These are phyloP conservation scores for Pichia sp. DNA, from an alignment of 1,139 yeast species.

Conservation along the genomic window DNA sequence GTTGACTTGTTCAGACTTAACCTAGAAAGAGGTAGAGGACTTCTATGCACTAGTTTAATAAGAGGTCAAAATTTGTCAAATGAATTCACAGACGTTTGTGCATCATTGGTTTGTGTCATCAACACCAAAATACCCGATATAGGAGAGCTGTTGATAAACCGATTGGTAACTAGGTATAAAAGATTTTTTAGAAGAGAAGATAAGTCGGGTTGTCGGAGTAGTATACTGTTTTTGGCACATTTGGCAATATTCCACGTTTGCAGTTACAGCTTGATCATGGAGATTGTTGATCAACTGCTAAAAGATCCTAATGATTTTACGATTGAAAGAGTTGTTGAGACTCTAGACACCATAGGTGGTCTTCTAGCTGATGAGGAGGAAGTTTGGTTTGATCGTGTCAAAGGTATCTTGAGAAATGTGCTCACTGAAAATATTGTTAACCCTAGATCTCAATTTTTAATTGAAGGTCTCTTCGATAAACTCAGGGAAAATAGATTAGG, in stretches of 20 bases:
- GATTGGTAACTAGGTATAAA: slow-evolving; percentile 57
- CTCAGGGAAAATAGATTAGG: slow-evolving; percentile 40
- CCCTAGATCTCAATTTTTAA: slow-evolving; percentile 38
- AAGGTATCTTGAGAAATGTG: slow-evolving; percentile 53
- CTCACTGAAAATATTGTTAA: slow-evolving; percentile 49
- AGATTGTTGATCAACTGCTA: slow-evolving; percentile 55
- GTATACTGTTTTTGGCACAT: slow-evolving; percentile 50
- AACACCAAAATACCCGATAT: slow-evolving; percentile 66
- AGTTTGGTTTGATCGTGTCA: slow-evolving; percentile 43
- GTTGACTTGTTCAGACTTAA: slow-evolving; percentile 47
- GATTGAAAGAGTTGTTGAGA: slow-evolving; percentile 39
- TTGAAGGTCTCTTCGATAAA: slow-evolving; percentile 47
- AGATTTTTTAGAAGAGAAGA: slow-evolving; percentile 46
- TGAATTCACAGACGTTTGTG: slow-evolving; percentile 39
- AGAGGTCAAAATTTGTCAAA: slow-evolving; percentile 39
- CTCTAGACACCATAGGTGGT: slow-evolving; percentile 40
- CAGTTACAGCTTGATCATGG: slow-evolving; percentile 56
- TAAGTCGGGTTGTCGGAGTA: slow-evolving; percentile 35
- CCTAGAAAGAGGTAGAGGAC: slow-evolving; percentile 53
- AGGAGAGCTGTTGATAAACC: slow-evolving; percentile 49
- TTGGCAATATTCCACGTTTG: slow-evolving; percentile 60
- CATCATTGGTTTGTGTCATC: slow-evolving; percentile 52
- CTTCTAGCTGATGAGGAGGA: slow-evolving; percentile 35
- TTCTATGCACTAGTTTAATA: slow-evolving; percentile 51
- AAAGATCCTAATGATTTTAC: slow-evolving; percentile 46